phyloP scores from a whole-genome alignment of 208 protist genomes.

The Leishmania turanica region DNA sequence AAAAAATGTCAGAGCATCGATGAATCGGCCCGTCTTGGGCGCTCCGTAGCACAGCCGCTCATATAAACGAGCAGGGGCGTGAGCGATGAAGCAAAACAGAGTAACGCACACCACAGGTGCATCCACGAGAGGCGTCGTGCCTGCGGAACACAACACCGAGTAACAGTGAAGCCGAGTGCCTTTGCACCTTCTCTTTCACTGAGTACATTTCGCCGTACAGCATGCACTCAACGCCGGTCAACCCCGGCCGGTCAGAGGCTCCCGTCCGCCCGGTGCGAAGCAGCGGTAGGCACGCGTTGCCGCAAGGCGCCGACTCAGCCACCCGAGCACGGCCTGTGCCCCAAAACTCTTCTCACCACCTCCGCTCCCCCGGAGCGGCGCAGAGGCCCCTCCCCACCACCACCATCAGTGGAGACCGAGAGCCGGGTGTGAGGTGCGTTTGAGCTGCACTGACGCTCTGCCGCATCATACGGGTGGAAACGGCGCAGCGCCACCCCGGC shows the following conservation, averaged over 20 bases:
- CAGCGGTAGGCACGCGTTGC: neutral
- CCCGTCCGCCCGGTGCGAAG: neutral
- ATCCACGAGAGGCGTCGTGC: neutral
- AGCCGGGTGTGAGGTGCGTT: no score
- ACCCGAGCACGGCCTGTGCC: no score
- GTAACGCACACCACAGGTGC: neutral
- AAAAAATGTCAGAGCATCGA: neutral
- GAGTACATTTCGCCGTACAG: no score
- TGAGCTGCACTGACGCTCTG: neutral
- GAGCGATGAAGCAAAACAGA: conserved; percentile 14
- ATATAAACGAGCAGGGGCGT: neutral
- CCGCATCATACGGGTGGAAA: neutral
- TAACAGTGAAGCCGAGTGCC: no score
- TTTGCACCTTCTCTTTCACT: no score
- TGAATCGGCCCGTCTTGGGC: neutral
- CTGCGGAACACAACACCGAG: no score
- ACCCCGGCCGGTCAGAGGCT: neutral
- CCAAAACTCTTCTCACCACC: no score
- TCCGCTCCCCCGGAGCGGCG: no score
- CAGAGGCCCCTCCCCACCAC: no score
- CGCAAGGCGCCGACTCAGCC: no score
- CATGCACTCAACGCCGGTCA: no score
- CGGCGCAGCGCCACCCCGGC: neutral
- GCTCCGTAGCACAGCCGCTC: neutral
- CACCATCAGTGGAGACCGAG: no score